A percentile compares a stretch with the other conserved stretches of the same genome.
phyloP scores from a whole-genome alignment of 2,329 filamentous ascomycete genomes.

The Colletotrichum tropicale region DNA sequence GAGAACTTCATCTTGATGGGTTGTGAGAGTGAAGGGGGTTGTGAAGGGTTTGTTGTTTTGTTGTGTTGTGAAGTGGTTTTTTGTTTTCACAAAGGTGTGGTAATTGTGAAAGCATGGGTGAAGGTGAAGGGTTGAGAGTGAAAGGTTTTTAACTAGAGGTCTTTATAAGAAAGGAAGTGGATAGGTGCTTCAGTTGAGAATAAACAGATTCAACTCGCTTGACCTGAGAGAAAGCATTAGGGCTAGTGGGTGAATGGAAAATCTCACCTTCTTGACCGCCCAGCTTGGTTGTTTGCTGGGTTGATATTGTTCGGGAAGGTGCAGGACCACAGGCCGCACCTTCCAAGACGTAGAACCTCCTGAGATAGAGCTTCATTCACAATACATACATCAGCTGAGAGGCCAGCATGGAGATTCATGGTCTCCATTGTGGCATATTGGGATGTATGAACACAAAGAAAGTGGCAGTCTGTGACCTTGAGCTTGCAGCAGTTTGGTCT shows the following conservation, averaged over 20 bases:
- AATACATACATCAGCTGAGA: neutral
- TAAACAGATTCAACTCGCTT: neutral
- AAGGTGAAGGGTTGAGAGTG: neutral
- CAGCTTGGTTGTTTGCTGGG: neutral
- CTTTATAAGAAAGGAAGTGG: neutral
- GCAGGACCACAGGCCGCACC: neutral
- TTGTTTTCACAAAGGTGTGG: neutral
- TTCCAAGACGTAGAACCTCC: fast-evolving
- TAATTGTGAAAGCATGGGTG: neutral
- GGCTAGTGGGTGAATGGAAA: neutral
- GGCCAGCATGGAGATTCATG: fast-evolving
- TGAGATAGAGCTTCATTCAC: neutral
- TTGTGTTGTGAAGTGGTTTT: neutral
- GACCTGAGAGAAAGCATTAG: fast-evolving
- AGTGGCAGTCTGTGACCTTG: neutral
- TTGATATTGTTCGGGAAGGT: neutral
- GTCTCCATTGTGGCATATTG: fast-evolving
- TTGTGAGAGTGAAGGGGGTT: neutral
- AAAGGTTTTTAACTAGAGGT: neutral
- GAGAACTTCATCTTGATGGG: neutral
- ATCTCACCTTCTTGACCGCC: neutral
- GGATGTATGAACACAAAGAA: neutral
- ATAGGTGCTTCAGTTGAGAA: neutral
- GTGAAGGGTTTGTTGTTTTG: neutral
- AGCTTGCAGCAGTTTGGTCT: neutral